Evolutionary conservation across 371 early-diverging fungal species (phyloP).

Genomic region (Spiromyces aspiralis): DNA sequence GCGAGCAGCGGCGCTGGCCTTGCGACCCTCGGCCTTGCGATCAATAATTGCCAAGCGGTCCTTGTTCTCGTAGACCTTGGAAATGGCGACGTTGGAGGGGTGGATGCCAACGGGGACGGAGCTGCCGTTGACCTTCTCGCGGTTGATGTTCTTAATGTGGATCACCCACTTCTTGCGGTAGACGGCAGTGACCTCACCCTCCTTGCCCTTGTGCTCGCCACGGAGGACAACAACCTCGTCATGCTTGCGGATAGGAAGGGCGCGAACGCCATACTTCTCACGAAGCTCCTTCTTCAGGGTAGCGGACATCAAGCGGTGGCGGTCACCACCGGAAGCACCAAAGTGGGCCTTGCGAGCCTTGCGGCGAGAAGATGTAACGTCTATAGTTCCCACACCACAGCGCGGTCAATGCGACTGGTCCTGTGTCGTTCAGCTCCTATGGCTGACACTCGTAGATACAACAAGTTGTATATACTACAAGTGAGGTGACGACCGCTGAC

Average conservation of each 20-base stretch:
- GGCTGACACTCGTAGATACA: not conserved
- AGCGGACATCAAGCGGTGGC: constrained; percentile 93
- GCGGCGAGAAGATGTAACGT: constrained; percentile 87
- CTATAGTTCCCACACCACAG: constrained; percentile 21
- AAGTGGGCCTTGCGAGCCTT: constrained; percentile 98
- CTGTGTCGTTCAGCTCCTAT: not conserved
- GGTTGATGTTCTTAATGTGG: constrained; percentile 90
- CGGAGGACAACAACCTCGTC: constrained; percentile 94
- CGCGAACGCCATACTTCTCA: constrained; percentile 90
- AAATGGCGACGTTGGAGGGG: constrained; percentile 96
- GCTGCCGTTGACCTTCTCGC: constrained; percentile 94
- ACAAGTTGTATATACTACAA: not conserved
- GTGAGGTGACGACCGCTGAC: too few species aligned
- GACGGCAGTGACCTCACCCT: constrained; percentile 90
- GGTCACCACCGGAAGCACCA: constrained; percentile 84
- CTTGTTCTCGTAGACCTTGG: constrained; percentile 89
- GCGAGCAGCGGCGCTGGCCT: constrained; percentile 5
- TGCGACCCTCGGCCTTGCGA: constrained; percentile 27
- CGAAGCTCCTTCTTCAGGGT: constrained; percentile 94
- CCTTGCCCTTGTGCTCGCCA: constrained; percentile 91
- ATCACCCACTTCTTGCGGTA: constrained; percentile 98
- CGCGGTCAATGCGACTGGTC: constrained; percentile 1
- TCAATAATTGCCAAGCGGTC: constrained; percentile 55
- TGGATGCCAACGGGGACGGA: constrained; percentile 86
- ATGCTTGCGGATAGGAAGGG: constrained; percentile 92